phyloP scores from a whole-genome alignment of 148 eudicot species.

The Suaeda aralocaspica region DNA sequence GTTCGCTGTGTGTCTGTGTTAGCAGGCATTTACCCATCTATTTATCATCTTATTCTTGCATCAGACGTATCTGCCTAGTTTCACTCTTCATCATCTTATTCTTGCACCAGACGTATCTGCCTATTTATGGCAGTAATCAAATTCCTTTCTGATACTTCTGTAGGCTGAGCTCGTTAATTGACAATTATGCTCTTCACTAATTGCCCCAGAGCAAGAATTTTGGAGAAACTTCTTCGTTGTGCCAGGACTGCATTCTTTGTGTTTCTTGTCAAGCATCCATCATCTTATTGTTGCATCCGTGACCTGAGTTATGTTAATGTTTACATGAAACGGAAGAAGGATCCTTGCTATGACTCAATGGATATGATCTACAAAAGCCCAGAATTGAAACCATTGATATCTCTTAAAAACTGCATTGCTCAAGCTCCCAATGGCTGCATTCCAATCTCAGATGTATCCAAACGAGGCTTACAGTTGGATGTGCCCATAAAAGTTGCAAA shows the following conservation, averaged over 20 bases:
- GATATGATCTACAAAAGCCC: slow-evolving; percentile 51
- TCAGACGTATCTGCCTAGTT: too few species aligned
- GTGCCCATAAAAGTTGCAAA: slow-evolving; percentile 60
- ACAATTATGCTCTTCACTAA: slow-evolving; percentile 18
- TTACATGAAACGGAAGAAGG: slow-evolving; percentile 86
- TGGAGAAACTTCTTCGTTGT: slow-evolving; percentile 5
- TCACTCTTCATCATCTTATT: neutral
- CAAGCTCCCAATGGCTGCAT: slow-evolving; percentile 47
- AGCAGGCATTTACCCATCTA: too few species aligned
- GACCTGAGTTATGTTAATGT: slow-evolving; percentile 56
- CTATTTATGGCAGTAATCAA: neutral
- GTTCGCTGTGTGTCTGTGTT: too few species aligned
- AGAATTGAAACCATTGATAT: slow-evolving; percentile 51
- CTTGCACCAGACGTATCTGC: neutral
- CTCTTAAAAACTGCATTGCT: slow-evolving; percentile 54
- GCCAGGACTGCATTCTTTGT: slow-evolving; percentile 4
- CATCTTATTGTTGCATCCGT: slow-evolving; percentile 33
- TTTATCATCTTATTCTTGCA: too few species aligned
- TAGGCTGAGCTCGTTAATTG: neutral
- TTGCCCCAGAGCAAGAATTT: neutral
- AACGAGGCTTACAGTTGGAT: slow-evolving; percentile 46
- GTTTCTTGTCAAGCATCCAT: slow-evolving; percentile 15
- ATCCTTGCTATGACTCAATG: slow-evolving; percentile 53
- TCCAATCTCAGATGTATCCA: slow-evolving; percentile 67
- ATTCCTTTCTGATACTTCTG: neutral